Evolutionary conservation across 225 moss, liverwort and hornwort species (phyloP), one percentile per base, ranked within the genome.

Genomic region (Antitrichia curtipendula): DNA sequence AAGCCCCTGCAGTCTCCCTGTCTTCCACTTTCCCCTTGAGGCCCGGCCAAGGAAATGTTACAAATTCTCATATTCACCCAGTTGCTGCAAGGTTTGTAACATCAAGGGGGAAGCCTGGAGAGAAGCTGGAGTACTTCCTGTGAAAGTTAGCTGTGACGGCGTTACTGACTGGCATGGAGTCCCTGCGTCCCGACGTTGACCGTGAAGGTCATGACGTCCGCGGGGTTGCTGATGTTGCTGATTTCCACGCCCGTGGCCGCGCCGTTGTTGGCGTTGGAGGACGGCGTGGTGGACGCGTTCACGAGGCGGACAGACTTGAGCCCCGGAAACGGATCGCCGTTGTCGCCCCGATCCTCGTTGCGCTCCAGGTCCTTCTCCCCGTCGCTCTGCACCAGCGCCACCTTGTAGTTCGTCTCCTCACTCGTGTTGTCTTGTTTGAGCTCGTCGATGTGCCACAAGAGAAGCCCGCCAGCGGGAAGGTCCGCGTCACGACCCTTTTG

Each of bases 371-470:
- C 93, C 34, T 43, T 80, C 84, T 29, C 25, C 47, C 90, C 93
- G 29, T 93, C 93, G 66, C 90, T 90, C 75, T 93, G 93, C 82
- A 91, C 68, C 13, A 93, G 91, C 40, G 90, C 93, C 65, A 93
- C 93, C 21, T 90, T 90, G 82, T 90, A 91, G 16, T 71, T 84
- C 79, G 82, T 50, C 24, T 17, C 27, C 82, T 93, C 93, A 17
- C 78, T 82, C 5, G 66, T 88, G 28, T 91, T 93, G 41, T 88
- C 90, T 6, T 49, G 25, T 71, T 82, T 69, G 6, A 59, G 84
- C 10, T 93, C 93, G 49, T 91, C 93, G 22, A 93, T 88, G 85
- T 91, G 91, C 93, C 91, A 93, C 31, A 93, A 27, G 8, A 91
- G 70, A 17, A 93, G 59, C 8, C 93, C 91, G 2, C 90, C 83